These are phyloP conservation scores for Mortierella sp. DNA, from an alignment of 371 early-diverging fungal genomes.

Conservation along the genomic window DNA sequence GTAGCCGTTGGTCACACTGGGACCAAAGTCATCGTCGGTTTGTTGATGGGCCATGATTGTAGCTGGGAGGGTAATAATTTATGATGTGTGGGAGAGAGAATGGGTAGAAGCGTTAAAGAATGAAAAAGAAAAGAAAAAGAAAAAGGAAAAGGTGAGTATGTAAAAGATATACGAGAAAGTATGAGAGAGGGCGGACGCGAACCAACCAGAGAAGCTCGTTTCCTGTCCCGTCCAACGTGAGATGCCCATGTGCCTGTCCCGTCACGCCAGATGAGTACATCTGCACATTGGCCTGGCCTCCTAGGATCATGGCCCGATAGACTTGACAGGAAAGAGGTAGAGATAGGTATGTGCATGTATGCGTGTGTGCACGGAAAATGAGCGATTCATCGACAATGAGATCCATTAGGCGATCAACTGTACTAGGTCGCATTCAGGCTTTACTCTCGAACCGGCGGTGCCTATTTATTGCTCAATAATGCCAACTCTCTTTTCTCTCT, in stretches of 20 bases:
- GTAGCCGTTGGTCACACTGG: constrained; percentile 85
- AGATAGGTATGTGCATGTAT: too few species aligned
- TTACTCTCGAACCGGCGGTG: too few species aligned
- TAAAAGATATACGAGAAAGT: background rate
- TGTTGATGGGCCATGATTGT: constrained; percentile 56
- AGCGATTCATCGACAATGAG: too few species aligned
- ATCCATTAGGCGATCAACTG: too few species aligned
- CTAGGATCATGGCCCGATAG: too few species aligned
- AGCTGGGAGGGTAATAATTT: background rate
- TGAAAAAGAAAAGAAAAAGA: constrained; percentile 19
- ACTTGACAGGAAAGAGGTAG: background rate
- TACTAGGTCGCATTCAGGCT: too few species aligned
- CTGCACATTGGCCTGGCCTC: background rate
- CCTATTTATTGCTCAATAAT: too few species aligned
- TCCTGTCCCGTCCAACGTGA: background rate
- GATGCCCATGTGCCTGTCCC: constrained; percentile 8
- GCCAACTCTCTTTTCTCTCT: background rate
- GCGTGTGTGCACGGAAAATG: too few species aligned
- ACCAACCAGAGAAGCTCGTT: constrained; percentile 13
- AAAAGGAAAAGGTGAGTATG: background rate
- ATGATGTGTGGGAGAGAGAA: constrained; percentile 1
- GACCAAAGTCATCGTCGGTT: constrained; percentile 81
- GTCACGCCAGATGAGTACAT: constrained; percentile 1
- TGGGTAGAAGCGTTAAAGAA: constrained; percentile 23
- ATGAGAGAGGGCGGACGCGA: background rate